Conservation (phyloP, 306 rosid species). For the Corylus avellana region DNA sequence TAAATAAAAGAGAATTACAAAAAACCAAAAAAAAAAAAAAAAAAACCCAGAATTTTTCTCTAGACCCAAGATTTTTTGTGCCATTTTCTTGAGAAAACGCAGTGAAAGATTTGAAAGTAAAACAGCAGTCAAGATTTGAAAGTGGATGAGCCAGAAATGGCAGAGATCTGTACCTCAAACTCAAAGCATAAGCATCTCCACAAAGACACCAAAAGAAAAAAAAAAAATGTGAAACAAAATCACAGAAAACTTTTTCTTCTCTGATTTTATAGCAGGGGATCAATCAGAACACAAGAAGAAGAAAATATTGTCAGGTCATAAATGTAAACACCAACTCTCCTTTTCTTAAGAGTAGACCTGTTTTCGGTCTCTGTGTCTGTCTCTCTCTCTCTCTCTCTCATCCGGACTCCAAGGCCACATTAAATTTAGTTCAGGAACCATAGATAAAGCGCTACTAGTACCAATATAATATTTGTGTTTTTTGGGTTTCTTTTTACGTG, state of each 20-base stretch:
- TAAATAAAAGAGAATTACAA: background rate
- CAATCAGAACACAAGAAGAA: constrained; percentile 28
- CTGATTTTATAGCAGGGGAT: background rate
- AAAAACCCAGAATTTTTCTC: constrained; percentile 3
- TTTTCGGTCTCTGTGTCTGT: constrained; percentile 20
- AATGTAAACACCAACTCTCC: constrained; percentile 33
- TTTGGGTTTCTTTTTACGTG: background rate
- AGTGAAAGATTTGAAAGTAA: constrained; percentile 11
- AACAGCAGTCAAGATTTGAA: background rate
- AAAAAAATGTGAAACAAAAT: constrained; percentile 22
- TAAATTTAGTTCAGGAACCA: constrained; percentile 50
- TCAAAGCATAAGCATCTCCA: constrained; percentile 23
- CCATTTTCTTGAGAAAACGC: constrained; percentile 27
- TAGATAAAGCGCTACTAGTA: constrained; percentile 24
- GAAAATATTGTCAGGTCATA: constrained; percentile 42
- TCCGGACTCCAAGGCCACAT: constrained; percentile 62
- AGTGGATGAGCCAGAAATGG: constrained; percentile 25
- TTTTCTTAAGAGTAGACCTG: constrained; percentile 4
- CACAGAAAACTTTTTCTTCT: constrained; percentile 20
- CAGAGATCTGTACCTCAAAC: constrained; percentile 48
- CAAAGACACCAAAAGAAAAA: constrained; percentile 4
- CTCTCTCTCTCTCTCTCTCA: constrained; percentile 22
- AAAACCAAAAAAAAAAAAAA: too few species aligned
- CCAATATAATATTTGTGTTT: background rate
- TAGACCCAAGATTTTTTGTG: constrained; percentile 8